Conservation (phyloP, 441 rosid genomes). For the Populus hybrid region DNA sequence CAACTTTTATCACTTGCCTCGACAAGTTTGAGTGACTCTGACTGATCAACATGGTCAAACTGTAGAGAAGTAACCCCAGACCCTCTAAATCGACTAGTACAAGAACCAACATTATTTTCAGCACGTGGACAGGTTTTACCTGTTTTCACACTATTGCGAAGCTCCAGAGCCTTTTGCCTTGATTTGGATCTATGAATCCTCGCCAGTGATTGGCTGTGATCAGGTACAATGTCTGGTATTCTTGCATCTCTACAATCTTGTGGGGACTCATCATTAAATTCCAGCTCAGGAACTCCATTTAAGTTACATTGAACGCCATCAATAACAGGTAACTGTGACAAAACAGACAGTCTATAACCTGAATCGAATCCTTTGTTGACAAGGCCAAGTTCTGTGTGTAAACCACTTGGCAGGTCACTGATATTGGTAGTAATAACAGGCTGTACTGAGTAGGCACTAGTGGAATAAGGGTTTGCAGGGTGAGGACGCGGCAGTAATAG, state of each 20-base stretch:
- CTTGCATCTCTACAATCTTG: slow-evolving; percentile 36
- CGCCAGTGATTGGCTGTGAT: slow-evolving; percentile 49
- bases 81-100: slow-evolving; percentile 25
- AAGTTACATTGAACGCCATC: slow-evolving; percentile 27
- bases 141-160: slow-evolving; percentile 67
- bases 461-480: slow-evolving; percentile 34
- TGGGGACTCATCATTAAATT: slow-evolving; percentile 47
- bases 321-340: slow-evolving; percentile 28
- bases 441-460: slow-evolving; percentile 31
- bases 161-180: slow-evolving; percentile 75
- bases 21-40: slow-evolving; percentile 31
- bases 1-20: slow-evolving; percentile 26
- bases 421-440: slow-evolving; percentile 28
- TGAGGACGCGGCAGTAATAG: slow-evolving; percentile 45
- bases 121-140: slow-evolving; percentile 30
- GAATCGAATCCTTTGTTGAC: slow-evolving; percentile 29
- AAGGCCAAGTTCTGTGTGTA: slow-evolving; percentile 23
- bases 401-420: slow-evolving; percentile 30
- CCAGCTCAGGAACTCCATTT: slow-evolving; percentile 32
- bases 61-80: slow-evolving; percentile 42
- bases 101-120: slow-evolving; percentile 28
- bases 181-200: slow-evolving; percentile 84
- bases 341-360: slow-evolving; percentile 31
- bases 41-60: slow-evolving; percentile 33
- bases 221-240: slow-evolving; percentile 30